Conservation (phyloP, 352 stramenopile genomes). For the Globisporangium sylvaticum region DNA sequence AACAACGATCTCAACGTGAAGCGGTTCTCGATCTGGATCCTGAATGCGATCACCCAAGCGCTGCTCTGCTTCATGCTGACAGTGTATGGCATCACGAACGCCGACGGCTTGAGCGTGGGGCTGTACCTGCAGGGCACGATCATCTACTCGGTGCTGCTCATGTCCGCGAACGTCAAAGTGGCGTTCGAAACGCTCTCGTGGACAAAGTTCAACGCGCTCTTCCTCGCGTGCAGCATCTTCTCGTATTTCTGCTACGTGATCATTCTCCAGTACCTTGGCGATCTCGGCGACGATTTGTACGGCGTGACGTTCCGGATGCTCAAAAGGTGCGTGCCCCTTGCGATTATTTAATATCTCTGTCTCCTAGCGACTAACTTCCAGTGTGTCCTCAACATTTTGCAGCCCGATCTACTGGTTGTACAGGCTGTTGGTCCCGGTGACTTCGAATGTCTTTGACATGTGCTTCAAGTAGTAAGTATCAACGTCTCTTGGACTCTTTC, state of each 20-base stretch:
- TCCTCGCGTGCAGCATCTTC: slow-evolving; percentile 50
- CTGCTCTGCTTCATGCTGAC: slow-evolving; percentile 62
- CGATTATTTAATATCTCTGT: too few species aligned
- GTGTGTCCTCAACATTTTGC: background rate
- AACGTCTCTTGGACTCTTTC: background rate
- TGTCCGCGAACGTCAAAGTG: slow-evolving; percentile 79
- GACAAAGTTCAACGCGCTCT: slow-evolving; percentile 62
- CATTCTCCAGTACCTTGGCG: slow-evolving; percentile 47
- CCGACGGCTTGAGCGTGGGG: slow-evolving; percentile 29
- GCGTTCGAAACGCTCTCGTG: slow-evolving; percentile 69
- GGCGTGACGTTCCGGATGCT: slow-evolving; percentile 59
- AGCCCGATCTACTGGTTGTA: slow-evolving; percentile 69
- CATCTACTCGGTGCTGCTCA: slow-evolving; percentile 68
- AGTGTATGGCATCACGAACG: slow-evolving; percentile 34
- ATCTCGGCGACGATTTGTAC: slow-evolving; percentile 45
- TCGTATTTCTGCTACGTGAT: slow-evolving; percentile 68
- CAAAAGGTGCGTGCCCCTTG: slow-evolving; percentile 26
- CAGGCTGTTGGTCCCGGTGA: slow-evolving; percentile 59
- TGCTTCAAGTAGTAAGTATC: slow-evolving; percentile 58
- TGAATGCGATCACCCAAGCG: slow-evolving; percentile 62
- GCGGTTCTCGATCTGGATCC: slow-evolving; percentile 56
- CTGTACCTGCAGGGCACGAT: slow-evolving; percentile 65
- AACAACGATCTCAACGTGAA: slow-evolving; percentile 69
- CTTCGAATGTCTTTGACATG: slow-evolving; percentile 57
- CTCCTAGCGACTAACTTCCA: too few species aligned